Base-by-base conservation (phyloP, 1,139 yeast species). In the Arxiozyma slooffiae region DNA sequence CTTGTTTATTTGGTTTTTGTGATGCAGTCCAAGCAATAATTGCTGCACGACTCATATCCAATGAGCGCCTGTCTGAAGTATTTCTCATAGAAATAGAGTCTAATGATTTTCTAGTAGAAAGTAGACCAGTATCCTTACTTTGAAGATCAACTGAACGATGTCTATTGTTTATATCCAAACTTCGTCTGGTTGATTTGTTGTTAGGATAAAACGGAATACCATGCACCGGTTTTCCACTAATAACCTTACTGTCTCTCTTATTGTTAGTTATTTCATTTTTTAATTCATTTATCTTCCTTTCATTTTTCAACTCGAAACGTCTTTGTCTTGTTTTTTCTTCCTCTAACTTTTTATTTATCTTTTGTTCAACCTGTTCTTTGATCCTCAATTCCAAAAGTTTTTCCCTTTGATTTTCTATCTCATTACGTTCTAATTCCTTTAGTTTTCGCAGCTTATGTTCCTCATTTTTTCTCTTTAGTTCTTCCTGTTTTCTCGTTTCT, bases 331-430 rank as follows among this genome's bases (percentile, higher is more conserved):
- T 41, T 22, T 48, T 50, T 47, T 59, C 62, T 44, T 53, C 54
- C 37, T 56, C 50, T 16, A 59, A 46, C 38, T 53, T 55, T 42
- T 51, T 50, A 9, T 52, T 56, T 50, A 60, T 52, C 47, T 59
- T 61, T 4, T 51, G 45, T 41, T 61, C 60, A 3, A 63, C 60
- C 45, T 60, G 62, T 41, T 58, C 53, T 50, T 58, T 57, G 3
- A 63, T 54, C 44, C 56, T 53, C n/a, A 52, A 42, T 22, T 63
- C 65, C 20, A 62, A 49, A 41, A 53, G 38, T 41, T 52, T 58
- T 44, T 60, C 60, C 30, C 55, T 51, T 41, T 62, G 59, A 22
- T 48, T 40, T 17, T 60, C 59, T 43, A 54, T 47, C 22, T 57
- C 60, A 11, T 54, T 40, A 14, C 38, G 39, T 51, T 38, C 55